Base-by-base conservation (phyloP, 2,329 filamentous ascomycete species). In the Incumbomyces delicatus region DNA sequence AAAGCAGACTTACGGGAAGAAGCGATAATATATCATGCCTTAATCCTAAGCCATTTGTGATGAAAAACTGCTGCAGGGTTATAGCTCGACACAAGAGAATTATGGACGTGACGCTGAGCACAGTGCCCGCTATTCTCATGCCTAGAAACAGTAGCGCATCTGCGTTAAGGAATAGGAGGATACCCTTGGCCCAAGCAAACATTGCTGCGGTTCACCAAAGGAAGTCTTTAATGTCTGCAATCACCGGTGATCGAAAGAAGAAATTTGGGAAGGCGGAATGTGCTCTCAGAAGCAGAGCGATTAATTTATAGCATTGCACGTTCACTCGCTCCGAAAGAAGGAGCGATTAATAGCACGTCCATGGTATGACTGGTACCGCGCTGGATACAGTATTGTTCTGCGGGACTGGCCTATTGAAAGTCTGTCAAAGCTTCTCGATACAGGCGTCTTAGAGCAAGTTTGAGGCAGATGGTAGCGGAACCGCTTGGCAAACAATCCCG, bases 71-170 rank as follows among this genome's bases (percentile, higher is more conserved):
- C 18, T 44, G 41, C 2, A 36, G 13, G 13, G 20, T 36, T 5
- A 37, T 33, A 16, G 41, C 41, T 22, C 41, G 31, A 29, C 41
- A 44, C 16, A 44, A 33, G 6, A 44, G 41, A 30, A 44, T 36
- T 18, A 44, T 29, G 3, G 41, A 44, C 29, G 31, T 36, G 14
- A 44, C 27, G 41, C 41, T 44, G 12, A 44, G 32, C n/a, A 44
- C 3, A 17, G 35, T 44, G 32, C 41, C 31, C 12, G 31, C 31
- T 29, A 44, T 16, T 37, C 41, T 35, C 18, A 36, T 44, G 17
- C 41, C 41, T 6, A 44, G 32, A 16, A 36, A 36, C 4, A 44
- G 16, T 3, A 44, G 33, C 14, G 41, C 41, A 44, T 44, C 41
- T 20, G 14, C 13, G n/a, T 44, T 44, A 16, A 44, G n/a, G n/a